Evolutionary conservation across 2,329 filamentous ascomycete genomes (phyloP), one percentile per base, ranked within the genome.

Genomic region (Parasarocladium wereldwijsianum): DNA sequence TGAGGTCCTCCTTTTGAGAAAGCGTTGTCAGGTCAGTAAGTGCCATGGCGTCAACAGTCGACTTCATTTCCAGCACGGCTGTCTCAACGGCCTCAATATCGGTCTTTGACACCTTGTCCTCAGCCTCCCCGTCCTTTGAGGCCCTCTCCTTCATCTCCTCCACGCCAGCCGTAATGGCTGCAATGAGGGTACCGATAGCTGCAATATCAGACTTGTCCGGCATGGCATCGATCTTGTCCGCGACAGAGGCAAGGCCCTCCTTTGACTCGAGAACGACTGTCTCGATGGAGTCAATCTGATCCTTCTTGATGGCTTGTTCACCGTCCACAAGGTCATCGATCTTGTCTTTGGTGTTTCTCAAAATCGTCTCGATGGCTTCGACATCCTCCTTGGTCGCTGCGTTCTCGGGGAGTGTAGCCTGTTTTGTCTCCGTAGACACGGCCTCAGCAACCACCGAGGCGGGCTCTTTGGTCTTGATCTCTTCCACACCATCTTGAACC

Each of bases 301-400:
- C 70, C 42, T 74, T 76, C 32, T 65, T 64, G 8, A 85, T 73
- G 3, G 72, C 60, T 34, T 80, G 73, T 19, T 85, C 78, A 4
- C 73, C 67, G 29, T 86, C 70, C 29, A 93, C 69, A 13, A 72
- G 51, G 35, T 93, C 85, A 34, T 94, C 87, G 8, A 96, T 60
- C 26, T 81, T 81, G 5, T 77, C 74, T 49, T 94, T 94, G 18
- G 85, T 86, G 48, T 93, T 93, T 24, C 79, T 74, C 9, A 96
- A 64, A 28, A 96, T 74, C 0, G 80, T 92, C 51, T 94, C 87
- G 34, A 96, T 86, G 8, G 84, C 84, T 36, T 87, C 74, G 0
- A 86, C 82, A 42, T 96, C 86, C 40, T 93, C 84, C 46, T 82
- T 57, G 48, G 40, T 62, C 42, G 41, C 63, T 24, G 34, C 35